phyloP scores from a whole-genome alignment of 495 filamentous ascomycete species.

The Umbilicaria muhlenbergii region DNA sequence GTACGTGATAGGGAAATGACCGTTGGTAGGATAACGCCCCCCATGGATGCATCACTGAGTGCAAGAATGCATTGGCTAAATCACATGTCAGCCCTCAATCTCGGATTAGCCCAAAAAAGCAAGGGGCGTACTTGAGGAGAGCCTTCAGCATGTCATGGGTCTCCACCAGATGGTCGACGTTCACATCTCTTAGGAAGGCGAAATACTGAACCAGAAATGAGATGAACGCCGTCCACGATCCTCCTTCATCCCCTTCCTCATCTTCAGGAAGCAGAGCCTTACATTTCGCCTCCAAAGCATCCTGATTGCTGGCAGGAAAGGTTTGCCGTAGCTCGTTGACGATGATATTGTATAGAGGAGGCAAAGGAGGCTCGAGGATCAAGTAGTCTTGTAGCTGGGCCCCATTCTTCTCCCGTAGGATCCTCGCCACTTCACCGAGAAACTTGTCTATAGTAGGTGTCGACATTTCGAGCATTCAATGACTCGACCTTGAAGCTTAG shows the following conservation, averaged over 20 bases:
- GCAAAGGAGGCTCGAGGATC: conserved; percentile 47
- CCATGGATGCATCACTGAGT: conserved; percentile 60
- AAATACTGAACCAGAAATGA: conserved; percentile 68
- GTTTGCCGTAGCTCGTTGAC: conserved; percentile 42
- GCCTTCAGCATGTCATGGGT: conserved; percentile 60
- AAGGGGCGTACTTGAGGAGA: conserved; percentile 47
- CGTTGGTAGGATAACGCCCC: conserved; percentile 60
- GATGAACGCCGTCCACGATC: conserved; percentile 58
- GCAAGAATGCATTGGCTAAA: conserved; percentile 63
- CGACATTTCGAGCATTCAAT: conserved; percentile 11
- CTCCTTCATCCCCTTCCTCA: conserved; percentile 38
- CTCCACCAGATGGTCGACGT: conserved; percentile 55
- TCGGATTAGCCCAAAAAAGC: not conserved
- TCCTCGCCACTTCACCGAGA: conserved; percentile 32
- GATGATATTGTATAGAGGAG: conserved; percentile 51
- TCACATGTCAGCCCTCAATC: not conserved
- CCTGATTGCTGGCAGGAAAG: conserved; percentile 33
- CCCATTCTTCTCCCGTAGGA: conserved; percentile 39
- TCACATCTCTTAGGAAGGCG: conserved; percentile 60
- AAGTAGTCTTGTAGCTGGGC: conserved; percentile 39
- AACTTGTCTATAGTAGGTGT: conserved; percentile 40
- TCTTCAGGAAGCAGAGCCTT: conserved; percentile 37
- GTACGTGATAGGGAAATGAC: conserved; percentile 61
- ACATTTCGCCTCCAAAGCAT: conserved; percentile 42
- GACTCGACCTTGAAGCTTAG: too few species aligned